A percentile compares a stretch with the other conserved stretches of the same genome.
Conservation (phyloP, 2,329 filamentous ascomycete genomes). For the Paecilomyces dactylethromorphus region DNA sequence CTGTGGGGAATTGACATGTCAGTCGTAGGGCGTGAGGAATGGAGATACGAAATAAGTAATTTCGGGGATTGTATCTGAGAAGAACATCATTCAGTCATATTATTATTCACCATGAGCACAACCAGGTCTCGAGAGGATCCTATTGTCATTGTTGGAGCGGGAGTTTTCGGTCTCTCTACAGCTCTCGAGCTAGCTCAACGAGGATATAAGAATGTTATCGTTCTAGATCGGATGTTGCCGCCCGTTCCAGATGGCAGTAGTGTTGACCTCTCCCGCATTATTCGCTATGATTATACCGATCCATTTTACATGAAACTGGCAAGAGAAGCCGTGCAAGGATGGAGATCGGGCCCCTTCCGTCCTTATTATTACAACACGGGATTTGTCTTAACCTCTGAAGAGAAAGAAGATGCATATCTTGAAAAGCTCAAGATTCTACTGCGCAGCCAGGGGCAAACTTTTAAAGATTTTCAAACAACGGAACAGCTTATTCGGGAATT, state of each 20-base stretch:
- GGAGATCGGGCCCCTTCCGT: constrained; percentile 39
- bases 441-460: constrained; percentile 25
- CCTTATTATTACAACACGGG: constrained; percentile 19
- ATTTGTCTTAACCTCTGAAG: constrained; percentile 22
- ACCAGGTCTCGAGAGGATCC: constrained; percentile 21
- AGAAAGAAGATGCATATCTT: constrained; percentile 17
- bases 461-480: constrained; percentile 36
- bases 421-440: constrained; percentile 27
- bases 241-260: constrained; percentile 49
- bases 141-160: constrained; percentile 64
- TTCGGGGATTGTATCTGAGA: too few relatives aligned
- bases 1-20: background rate
- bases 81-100: background rate
- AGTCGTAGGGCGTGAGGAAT: background rate
- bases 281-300: constrained; percentile 70
- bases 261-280: constrained; percentile 53
- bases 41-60: too few relatives aligned
- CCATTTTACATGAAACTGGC: constrained; percentile 66
- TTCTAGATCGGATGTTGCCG: constrained; percentile 50
- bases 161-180: constrained; percentile 58
- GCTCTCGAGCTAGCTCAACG: constrained; percentile 62
- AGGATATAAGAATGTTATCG: constrained; percentile 44
- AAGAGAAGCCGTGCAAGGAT: constrained; percentile 61
- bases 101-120: background rate
- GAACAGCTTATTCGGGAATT: constrained; percentile 15